Evolutionary conservation across 805 yeast genomes (phyloP).

Genomic region (Maudiozyma serrabonitensis): DNA sequence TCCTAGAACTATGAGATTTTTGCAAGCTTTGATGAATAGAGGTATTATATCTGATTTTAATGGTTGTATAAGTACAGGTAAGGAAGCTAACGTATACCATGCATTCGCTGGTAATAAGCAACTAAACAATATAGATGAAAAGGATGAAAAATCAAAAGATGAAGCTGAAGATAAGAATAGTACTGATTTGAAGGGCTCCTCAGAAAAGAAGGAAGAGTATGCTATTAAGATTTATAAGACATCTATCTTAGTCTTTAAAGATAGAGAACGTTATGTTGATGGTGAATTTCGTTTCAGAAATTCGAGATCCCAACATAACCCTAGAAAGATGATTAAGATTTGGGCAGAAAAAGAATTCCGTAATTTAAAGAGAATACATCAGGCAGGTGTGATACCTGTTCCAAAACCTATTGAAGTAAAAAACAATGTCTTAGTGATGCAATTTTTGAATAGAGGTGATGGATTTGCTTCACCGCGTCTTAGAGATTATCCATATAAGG

Average conservation of each 20-base stretch:
- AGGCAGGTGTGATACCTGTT: slow-evolving; percentile 69
- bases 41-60: slow-evolving; percentile 79
- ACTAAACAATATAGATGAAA: not conserved
- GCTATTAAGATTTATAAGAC: slow-evolving; percentile 96
- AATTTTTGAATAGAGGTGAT: slow-evolving; percentile 61
- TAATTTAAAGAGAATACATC: slow-evolving; percentile 72
- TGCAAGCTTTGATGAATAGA: slow-evolving; percentile 70
- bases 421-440: slow-evolving; percentile 91
- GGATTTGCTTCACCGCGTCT: slow-evolving; percentile 90
- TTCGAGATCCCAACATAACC: slow-evolving; percentile 78
- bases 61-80: slow-evolving; percentile 94
- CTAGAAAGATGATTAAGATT: slow-evolving; percentile 91
- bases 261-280: slow-evolving; percentile 88
- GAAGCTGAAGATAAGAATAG: slow-evolving; percentile 1
- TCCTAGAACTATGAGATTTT: slow-evolving; percentile 81
- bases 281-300: slow-evolving; percentile 92
- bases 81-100: slow-evolving; percentile 97
- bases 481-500: slow-evolving; percentile 69
- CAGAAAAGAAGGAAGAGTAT: slow-evolving; percentile 36
- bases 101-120: slow-evolving; percentile 39
- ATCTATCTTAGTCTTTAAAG: slow-evolving; percentile 92
- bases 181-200: not conserved
- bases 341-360: slow-evolving; percentile 99
- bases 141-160: not conserved
- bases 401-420: slow-evolving; percentile 88